Conservation (phyloP, 805 yeast genomes). For the Kazachstania taianensis region DNA sequence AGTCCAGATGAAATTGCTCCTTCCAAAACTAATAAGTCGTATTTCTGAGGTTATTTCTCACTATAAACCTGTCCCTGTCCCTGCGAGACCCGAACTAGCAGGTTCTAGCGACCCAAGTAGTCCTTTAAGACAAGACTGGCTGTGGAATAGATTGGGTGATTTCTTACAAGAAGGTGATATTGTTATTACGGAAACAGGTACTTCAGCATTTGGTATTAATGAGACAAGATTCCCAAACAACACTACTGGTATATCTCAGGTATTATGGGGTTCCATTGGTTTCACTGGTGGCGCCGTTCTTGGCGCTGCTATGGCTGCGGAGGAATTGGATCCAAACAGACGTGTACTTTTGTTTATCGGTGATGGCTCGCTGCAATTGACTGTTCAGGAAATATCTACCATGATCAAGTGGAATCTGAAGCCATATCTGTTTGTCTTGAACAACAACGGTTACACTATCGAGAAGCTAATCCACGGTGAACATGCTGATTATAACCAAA, state of each 20-base stretch:
- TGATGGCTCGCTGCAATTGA: conserved; percentile 6
- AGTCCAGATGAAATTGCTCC: conserved; percentile 4
- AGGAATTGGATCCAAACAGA: conserved; percentile 5
- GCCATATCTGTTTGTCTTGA: conserved; percentile 5
- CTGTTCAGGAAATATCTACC: conserved; percentile 6
- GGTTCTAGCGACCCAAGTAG: conserved; percentile 21
- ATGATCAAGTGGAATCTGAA: conserved; percentile 3
- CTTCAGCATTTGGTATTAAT: conserved; percentile 5
- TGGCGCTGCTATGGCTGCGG: conserved; percentile 5
- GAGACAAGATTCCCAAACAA: conserved; percentile 3
- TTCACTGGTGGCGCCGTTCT: conserved; percentile 6
- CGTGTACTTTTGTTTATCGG: conserved; percentile 4
- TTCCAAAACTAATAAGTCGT: conserved; percentile 1
- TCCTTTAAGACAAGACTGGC: conserved; percentile 3
- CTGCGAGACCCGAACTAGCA: conserved; percentile 23
- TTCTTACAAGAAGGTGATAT: conserved; percentile 6
- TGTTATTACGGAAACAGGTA: conserved; percentile 6
- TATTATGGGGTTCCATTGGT: conserved; percentile 6
- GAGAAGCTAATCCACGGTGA: conserved; percentile 6
- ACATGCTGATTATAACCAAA: conserved; percentile 4
- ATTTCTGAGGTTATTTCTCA: background rate
- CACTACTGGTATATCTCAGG: conserved; percentile 4
- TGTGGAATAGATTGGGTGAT: conserved; percentile 3
- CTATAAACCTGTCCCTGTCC: conserved; percentile 3
- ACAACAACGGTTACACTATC: conserved; percentile 5